These are phyloP conservation scores for Tetradesmus lagerheimii DNA, from an alignment of 139 green algal species.

Conservation along the genomic window DNA sequence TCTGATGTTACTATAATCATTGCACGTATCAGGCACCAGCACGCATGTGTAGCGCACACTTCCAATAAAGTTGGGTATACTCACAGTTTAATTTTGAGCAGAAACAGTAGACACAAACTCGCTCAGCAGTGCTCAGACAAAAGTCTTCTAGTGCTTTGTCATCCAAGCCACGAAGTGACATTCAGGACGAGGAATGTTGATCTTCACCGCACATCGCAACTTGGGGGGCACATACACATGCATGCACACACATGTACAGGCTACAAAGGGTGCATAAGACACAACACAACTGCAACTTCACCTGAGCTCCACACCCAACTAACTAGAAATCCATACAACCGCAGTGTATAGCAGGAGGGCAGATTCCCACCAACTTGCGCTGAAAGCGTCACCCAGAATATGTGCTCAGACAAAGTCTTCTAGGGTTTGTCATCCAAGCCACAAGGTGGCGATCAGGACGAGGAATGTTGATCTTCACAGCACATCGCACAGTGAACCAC, in stretches of 20 bases:
- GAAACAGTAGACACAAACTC: background rate
- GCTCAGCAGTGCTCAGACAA: slow-evolving; percentile 17
- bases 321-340: no score
- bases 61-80: no score
- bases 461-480: slow-evolving; percentile 76
- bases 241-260: no score
- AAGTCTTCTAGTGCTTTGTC: slow-evolving; percentile 49
- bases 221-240: no score
- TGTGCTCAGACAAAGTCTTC: slow-evolving; percentile 56
- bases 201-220: slow-evolving; percentile 17
- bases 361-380: no score
- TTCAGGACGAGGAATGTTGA: slow-evolving; percentile 86
- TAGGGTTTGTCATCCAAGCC: slow-evolving; percentile 26
- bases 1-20: slow-evolving; percentile 12
- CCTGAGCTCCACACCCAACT: no score
- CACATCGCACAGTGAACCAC: background rate
- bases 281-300: no score
- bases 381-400: background rate
- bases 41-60: no score
- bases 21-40: background rate
- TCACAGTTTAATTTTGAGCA: no score
- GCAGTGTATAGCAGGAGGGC: background rate
- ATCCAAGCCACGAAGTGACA: slow-evolving; percentile 3
- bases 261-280: no score
- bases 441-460: slow-evolving; percentile 65